Percentiles rank a stretch among this genome's conserved stretches.
phyloP scores from a whole-genome alignment of 768 basidiomycete genomes.

The Rhodotorula sphaerocarpa region DNA sequence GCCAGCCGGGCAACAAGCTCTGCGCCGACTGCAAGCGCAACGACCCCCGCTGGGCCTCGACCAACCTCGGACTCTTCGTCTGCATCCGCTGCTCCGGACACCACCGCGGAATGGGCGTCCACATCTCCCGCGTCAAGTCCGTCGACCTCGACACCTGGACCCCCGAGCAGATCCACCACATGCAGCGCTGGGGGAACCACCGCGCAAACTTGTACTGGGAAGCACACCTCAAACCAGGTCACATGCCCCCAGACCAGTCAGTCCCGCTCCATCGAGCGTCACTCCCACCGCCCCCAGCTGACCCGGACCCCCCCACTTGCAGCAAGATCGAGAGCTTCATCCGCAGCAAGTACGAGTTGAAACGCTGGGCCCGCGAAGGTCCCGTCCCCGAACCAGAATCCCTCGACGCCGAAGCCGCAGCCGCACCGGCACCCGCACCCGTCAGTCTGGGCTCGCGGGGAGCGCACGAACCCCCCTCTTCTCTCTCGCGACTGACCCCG shows the following conservation, averaged over 20 bases:
- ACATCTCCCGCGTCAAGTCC: slow-evolving; percentile 93
- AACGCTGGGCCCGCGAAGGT: slow-evolving; percentile 87
- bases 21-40: slow-evolving; percentile 97
- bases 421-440: not conserved
- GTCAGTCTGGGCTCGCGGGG: not conserved
- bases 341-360: slow-evolving; percentile 89
- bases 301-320: slow-evolving; percentile 4
- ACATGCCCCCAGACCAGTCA: slow-evolving; percentile 92
- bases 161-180: slow-evolving; percentile 82
- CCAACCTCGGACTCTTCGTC: slow-evolving; percentile 93
- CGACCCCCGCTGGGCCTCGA: slow-evolving; percentile 96
- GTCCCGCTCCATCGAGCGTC: slow-evolving; percentile 31
- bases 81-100: slow-evolving; percentile 97
- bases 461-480: too few species aligned
- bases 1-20: slow-evolving; percentile 77
- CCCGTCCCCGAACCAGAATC: slow-evolving; percentile 77
- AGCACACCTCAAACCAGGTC: slow-evolving; percentile 81
- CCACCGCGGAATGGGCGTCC: slow-evolving; percentile 95
- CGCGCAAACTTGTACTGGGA: slow-evolving; percentile 96
- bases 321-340: slow-evolving; percentile 98
- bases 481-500: slow-evolving; percentile 40
- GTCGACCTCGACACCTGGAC: slow-evolving; percentile 98
- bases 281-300: not conserved
- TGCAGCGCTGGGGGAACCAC: slow-evolving; percentile 90
- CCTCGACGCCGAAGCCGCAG: slow-evolving; percentile 51